These are phyloP conservation scores for Euphorbia schlechtendalii DNA, from an alignment of 441 rosid species.

Conservation along the genomic window DNA sequence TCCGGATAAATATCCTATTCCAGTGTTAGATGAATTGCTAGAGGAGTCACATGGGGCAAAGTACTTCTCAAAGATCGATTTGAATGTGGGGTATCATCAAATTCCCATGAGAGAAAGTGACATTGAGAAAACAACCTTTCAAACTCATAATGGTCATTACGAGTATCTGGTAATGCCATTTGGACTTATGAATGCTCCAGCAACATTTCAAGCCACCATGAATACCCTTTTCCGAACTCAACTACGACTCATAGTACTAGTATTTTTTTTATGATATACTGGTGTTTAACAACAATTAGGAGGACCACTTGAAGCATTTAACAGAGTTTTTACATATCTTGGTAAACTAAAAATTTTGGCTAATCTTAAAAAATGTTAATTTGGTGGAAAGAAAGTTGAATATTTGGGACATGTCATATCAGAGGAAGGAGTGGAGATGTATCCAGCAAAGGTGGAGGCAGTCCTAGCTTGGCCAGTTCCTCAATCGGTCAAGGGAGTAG, in stretches of 20 bases:
- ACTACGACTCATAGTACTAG: neutral
- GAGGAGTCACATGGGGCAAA: no score
- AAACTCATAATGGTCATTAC: neutral
- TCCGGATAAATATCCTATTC: no score
- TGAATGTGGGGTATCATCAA: no score
- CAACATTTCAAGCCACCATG: neutral
- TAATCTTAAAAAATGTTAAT: neutral
- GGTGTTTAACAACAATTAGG: neutral
- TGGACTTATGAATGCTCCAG: neutral
- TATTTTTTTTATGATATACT: neutral
- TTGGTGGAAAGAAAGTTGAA: no score
- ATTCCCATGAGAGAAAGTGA: no score
- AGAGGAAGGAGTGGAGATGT: no score
- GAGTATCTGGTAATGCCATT: neutral
- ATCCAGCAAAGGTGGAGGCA: no score
- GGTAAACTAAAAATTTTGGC: neutral
- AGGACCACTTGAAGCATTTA: neutral
- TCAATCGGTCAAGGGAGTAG: no score
- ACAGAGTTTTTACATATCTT: neutral
- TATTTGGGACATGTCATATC: no score
- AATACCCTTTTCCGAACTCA: neutral
- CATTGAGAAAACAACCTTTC: neutral
- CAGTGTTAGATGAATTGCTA: no score
- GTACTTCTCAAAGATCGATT: no score
- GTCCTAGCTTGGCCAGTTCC: no score